Evolutionary conservation across 352 stramenopile species (phyloP), one percentile per base, ranked within the genome.

Genomic region (Globisporangium barbulae): DNA sequence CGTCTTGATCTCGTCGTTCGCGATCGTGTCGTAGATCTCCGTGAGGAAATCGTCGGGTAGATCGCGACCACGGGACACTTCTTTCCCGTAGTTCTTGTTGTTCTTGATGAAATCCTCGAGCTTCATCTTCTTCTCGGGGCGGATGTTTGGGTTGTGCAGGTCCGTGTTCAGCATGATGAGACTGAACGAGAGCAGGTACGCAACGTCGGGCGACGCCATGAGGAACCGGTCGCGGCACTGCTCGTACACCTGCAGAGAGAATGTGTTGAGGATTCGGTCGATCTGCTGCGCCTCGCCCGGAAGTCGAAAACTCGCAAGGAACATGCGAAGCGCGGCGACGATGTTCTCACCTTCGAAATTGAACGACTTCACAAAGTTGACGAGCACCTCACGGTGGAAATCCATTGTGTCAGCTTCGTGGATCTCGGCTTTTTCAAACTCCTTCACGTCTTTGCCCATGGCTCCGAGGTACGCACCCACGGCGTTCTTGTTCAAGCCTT

Each of bases 111-210:
- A 97, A 61, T 92, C 87, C 15, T 78, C 64, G 22, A 91, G 63
- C 45, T 86, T 89, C 90, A 96, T 97, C 53, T 94, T 94, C 64
- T 91, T 90, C 52, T 96, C 87, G 0, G 70, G 62, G 5, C 78
- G 75, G 54, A 96, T 94, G 54, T 96, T 96, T 17, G 83, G 62
- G 63, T 96, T 96, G 65, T 96, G 87, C 8, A 94, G 59, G 71
- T 96, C 89, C 28, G 87, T 93, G 60, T 95, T 95, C 5, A 95
- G 75, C 85, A 96, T 95, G 61, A 96, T 96, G 56, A 96, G 64
- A 54, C 83, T 94, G 67, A 97, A 97, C 13, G 81, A 94, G 1
- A 97, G 69, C 56, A 97, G 62, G 70, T 96, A 97, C 3, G 90
- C 85, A n/a, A 97, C 89, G 48, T 97, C 90, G 5, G 87, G 68